Base-by-base conservation (phyloP, 805 yeast genomes). In the Candida pseudofarinosa region DNA sequence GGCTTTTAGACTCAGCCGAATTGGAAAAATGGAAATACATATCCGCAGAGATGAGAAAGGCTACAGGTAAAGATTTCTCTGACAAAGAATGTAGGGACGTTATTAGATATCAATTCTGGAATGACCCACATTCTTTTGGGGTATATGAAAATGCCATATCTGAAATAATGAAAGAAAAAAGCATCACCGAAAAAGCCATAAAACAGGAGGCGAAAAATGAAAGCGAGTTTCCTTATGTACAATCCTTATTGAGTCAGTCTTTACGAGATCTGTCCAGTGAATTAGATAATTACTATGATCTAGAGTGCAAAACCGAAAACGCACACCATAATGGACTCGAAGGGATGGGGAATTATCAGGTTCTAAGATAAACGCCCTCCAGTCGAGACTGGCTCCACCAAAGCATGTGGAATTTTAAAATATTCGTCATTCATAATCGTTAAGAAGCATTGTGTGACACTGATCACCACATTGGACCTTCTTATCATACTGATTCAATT, bases 1-100 rank as follows among this genome's bases (percentile, higher is more conserved):
- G 56, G 14, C 50, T 80, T n/a, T 60, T 84, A 6, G 90, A 85
- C 54, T 81, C 76, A 35, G 88, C 84, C 1, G 91, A 85, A 53
- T 49, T 76, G 34, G 88, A 81, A 45, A 85, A 85, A 54, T 81
- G 88, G 85, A 66, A 71, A 38, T 81, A 69, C 52, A 69, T 85
- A n/a, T 71, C 86, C 12, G 63, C 71, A 32, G 89, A 85, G 53
- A 67, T 85, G 43, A 72, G 76, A 41, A 77, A 80, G 47, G 66
- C 68, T 17, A 73, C 78, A 1, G 79, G 80, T 15, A 77, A 76
- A 50, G 53, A 60, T 37, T 77, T 77, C 51, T 64, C 79, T 13
- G 73, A 76, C 20, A 66, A 59, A 26, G 83, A 80, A 48, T 74
- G 85, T 46, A 74, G 83, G 40, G 80, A 75, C 31, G 55, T 81